Base-by-base conservation (phyloP, 1,139 yeast species). In the Candida labiduridarum region DNA sequence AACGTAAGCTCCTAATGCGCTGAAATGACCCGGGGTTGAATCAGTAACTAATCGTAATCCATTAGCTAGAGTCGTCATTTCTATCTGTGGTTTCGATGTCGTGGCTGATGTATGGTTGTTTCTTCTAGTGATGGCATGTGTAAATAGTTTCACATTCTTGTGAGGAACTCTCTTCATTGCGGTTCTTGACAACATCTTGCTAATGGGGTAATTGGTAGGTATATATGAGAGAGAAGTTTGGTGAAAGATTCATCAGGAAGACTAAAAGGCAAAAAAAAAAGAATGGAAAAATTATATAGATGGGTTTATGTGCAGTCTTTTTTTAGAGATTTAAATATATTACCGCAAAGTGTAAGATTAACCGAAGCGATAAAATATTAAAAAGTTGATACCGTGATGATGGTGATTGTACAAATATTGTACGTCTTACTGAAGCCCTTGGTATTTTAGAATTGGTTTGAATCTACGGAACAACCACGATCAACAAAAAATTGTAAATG, bases 41-140 rank as follows among this genome's bases (percentile, higher is more conserved):
- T 90, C 96, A 2, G 96, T 86, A 15, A 91, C 94, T 9, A 94
- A 85, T 55, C 87, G 76, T 41, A 92, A 72, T 2, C 98, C 98
- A 68, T 91, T 94, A 12, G 79, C 61, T 38, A 92, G 74, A 0
- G 85, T 81, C 7, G 87, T 73, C 56, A 84, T 61, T 49, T 74
- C 69, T 27, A 72, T 38, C 11, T 38, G 10, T 22, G 41, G 41
- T 14, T 38, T 38, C 11, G 41, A 27, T 14, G 41, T 38, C 7
- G 41, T 19, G 11, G 41, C 41, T 15, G 22, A 22, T 4, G 41
- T 38, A 12, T 38, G 41, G 27, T 38, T 38, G 10, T 8, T 38
- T 22, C 41, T 38, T 14, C 9, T 22, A 18, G 22, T 19, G 22
- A 11, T 22, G 30, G 22, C 22, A 38, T 14, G 12, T 1, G 16